These are phyloP conservation scores for Cladophialophora carrionii DNA, from an alignment of 2,329 filamentous ascomycete species.

Conservation along the genomic window DNA sequence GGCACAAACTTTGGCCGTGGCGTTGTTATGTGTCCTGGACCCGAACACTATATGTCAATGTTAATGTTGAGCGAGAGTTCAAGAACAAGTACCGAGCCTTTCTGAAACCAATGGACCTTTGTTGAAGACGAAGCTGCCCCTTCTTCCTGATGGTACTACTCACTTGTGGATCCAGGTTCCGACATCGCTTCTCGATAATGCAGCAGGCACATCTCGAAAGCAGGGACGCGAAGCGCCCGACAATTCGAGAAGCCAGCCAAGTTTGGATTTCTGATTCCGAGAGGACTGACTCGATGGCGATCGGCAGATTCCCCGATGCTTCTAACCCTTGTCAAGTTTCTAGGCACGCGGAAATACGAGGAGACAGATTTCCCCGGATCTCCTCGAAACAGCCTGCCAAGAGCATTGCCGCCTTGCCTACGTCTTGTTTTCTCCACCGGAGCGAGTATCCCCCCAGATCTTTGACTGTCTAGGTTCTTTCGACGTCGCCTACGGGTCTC, in stretches of 20 bases:
- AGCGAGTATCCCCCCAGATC: not conserved
- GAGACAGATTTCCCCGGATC: not conserved
- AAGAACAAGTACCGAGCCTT: not conserved
- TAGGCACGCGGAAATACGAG: not conserved
- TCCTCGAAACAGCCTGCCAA: not conserved
- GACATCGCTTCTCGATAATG: not conserved
- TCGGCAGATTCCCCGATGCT: not conserved
- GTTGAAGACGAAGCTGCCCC: not conserved
- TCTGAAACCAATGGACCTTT: not conserved
- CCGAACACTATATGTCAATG: conserved; percentile 13
- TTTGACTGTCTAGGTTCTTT: not conserved
- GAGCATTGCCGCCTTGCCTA: not conserved
- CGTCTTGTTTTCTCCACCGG: conserved; percentile 1
- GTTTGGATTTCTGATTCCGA: not conserved
- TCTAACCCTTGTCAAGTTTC: not conserved
- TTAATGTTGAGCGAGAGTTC: conserved; percentile 14
- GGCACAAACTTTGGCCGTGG: conserved; percentile 12
- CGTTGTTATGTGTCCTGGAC: conserved; percentile 8
- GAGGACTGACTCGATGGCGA: not conserved
- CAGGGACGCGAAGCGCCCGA: too few species aligned
- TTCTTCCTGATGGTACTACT: not conserved
- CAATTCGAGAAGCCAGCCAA: not conserved
- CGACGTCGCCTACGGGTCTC: not conserved
- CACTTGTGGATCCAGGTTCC: not conserved
- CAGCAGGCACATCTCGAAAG: not conserved